phyloP scores from a whole-genome alignment of 352 stramenopile species.

The Phytophthora cajani region DNA sequence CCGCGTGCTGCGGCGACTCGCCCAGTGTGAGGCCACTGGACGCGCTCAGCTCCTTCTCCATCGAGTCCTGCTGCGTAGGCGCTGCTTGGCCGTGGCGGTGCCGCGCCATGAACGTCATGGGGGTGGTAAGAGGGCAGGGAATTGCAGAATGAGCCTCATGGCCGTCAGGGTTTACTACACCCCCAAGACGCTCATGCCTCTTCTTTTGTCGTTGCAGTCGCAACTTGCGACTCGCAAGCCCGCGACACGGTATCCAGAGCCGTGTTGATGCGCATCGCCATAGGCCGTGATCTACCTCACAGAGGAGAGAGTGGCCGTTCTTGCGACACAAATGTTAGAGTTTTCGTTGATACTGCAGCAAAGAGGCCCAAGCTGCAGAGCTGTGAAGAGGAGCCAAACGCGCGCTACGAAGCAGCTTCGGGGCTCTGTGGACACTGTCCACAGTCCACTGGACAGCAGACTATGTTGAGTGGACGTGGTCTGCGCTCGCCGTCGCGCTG shows the following conservation, averaged over 20 bases:
- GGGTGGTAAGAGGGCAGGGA: conserved; percentile 3
- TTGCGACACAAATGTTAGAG: neutral
- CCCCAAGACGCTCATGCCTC: neutral
- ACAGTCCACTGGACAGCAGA: no score
- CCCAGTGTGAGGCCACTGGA: conserved; percentile 34
- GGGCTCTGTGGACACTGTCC: no score
- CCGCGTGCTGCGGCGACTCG: conserved; percentile 24
- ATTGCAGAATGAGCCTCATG: conserved; percentile 24
- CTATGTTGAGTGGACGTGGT: no score
- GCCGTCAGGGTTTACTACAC: neutral
- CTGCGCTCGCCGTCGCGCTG: no score
- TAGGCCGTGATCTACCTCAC: conserved; percentile 14
- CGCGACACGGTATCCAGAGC: conserved; percentile 16
- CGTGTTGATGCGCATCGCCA: conserved; percentile 19
- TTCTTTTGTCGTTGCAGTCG: neutral
- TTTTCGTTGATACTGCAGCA: neutral
- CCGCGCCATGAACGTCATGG: conserved; percentile 20
- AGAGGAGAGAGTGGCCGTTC: neutral
- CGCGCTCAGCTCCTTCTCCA: conserved; percentile 38
- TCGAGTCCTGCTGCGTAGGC: conserved; percentile 16
- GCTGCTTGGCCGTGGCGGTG: conserved; percentile 1
- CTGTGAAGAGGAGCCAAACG: no score
- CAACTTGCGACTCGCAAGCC: no score
- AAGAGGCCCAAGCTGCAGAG: no score
- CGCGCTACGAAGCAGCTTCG: no score